Base-by-base conservation (phyloP, 176 grass and related monocot species). In the Stipa capillata region DNA sequence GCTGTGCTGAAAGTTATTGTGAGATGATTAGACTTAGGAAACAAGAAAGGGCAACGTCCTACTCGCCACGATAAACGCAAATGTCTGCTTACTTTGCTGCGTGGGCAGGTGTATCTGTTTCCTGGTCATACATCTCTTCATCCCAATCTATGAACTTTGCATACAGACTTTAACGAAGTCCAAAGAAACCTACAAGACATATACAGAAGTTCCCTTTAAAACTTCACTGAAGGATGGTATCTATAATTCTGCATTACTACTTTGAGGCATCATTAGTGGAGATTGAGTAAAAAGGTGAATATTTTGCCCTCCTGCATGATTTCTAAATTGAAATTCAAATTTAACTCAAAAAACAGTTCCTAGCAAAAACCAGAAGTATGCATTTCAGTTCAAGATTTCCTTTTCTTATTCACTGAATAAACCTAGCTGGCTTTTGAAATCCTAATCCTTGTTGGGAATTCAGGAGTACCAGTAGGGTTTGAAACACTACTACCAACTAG, bases 111-210 rank as follows among this genome's bases (percentile, higher is more conserved):
- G 77, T 97, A 79, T 89, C 80, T 45, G 92, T 94, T 84, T 97
- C 91, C 44, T 79, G 67, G 83, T 97, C 94, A 83, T 88, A 97
- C 85, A 97, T 97, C 81, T 97, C 91, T 82, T 92, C 94, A 48
- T 97, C 94, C 94, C 94, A 97, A 72, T 97, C 94, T 89, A 97
- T 97, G 71, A 97, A 97, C 87, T 97, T 97, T 9, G 94, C 94
- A 72, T 97, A 97, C 31, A 97, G 54, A 76, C 94, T 85, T 97
- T 97, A 68, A 97, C 87, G 44, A 97, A 91, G 77, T 97, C 94
- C 63, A 97, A 78, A 80, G 94, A 97, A 90, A 97, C 91, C 94
- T 97, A 79, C 36, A 87, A 90, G 36, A 65, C 34, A 83, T 15
- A 80, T 39, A 49, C n/a, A 81, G 65, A 70, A 32, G 37, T 61